Conservation (phyloP, 305 asterid species). For the Fraxinus albicans region DNA sequence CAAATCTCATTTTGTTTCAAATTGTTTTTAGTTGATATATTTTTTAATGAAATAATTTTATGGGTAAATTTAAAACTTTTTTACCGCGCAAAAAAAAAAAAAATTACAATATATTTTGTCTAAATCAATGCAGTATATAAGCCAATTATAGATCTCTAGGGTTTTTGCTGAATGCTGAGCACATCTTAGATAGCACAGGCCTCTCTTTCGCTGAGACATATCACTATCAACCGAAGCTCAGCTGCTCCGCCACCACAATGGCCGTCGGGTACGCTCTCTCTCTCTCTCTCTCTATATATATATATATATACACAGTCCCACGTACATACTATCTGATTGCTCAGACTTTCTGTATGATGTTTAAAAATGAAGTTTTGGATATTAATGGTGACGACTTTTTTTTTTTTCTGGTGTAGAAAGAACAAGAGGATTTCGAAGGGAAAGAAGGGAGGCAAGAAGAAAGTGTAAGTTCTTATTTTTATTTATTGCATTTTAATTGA, state of each 20-base stretch:
- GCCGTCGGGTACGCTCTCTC: constrained; percentile 46
- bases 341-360: neutral
- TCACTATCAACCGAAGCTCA: constrained; percentile 7
- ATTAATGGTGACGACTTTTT: neutral
- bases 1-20: too few species aligned
- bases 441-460: constrained; percentile 89
- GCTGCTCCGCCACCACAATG: constrained; percentile 32
- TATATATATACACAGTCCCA: neutral
- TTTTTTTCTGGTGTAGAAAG: constrained; percentile 42
- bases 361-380: neutral
- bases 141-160: constrained; percentile 20
- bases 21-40: too few species aligned
- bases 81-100: too few species aligned
- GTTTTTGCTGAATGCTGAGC: constrained; percentile 23
- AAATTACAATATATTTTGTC: neutral
- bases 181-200: neutral
- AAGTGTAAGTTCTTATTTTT: constrained; percentile 44
- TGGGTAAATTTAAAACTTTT: too few species aligned
- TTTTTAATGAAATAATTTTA: too few species aligned
- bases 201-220: neutral
- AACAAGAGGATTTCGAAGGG: constrained; percentile 90
- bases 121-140: neutral
- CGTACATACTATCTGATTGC: neutral
- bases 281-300: too few species aligned
- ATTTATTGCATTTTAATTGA: neutral